Conservation (phyloP, 139 green algal species). For the Edaphochlamys debaryana region DNA sequence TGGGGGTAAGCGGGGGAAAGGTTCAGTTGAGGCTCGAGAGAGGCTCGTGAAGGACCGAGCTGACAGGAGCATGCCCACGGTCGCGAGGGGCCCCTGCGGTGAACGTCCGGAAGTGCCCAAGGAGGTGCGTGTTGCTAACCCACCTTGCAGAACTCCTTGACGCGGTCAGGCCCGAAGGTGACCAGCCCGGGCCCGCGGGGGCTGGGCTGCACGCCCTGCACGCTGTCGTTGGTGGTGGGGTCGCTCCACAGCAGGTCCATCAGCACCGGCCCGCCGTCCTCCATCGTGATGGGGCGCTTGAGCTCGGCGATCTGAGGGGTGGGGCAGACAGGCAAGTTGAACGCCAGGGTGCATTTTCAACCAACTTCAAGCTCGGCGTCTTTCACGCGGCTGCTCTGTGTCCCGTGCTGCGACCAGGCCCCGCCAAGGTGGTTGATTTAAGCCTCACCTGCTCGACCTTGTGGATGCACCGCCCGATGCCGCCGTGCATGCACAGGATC, state of each 20-base stretch:
- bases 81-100: too few relatives aligned
- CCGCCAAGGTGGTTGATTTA: too few relatives aligned
- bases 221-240: slow-evolving; percentile 95
- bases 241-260: slow-evolving; percentile 99
- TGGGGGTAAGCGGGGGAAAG: neutral
- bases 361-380: too few relatives aligned
- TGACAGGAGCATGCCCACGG: too few relatives aligned
- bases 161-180: slow-evolving; percentile 97
- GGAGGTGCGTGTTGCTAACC: too few relatives aligned
- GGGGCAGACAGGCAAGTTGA: too few relatives aligned
- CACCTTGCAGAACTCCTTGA: slow-evolving; percentile 97
- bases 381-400: too few relatives aligned
- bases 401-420: too few relatives aligned
- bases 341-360: too few relatives aligned
- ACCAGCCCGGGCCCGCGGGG: slow-evolving; percentile 93
- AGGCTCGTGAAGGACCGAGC: too few relatives aligned
- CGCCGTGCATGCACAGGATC: slow-evolving; percentile 98
- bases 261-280: slow-evolving; percentile 90
- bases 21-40: too few relatives aligned
- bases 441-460: slow-evolving; percentile 64
- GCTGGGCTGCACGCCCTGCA: slow-evolving; percentile 93
- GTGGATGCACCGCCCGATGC: slow-evolving; percentile 95
- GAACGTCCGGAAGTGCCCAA: too few relatives aligned
- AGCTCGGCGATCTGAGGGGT: slow-evolving; percentile 88
- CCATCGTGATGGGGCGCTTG: slow-evolving; percentile 94